phyloP scores from a whole-genome alignment of 768 basidiomycete species.

The Sporobolomyces roseus region DNA sequence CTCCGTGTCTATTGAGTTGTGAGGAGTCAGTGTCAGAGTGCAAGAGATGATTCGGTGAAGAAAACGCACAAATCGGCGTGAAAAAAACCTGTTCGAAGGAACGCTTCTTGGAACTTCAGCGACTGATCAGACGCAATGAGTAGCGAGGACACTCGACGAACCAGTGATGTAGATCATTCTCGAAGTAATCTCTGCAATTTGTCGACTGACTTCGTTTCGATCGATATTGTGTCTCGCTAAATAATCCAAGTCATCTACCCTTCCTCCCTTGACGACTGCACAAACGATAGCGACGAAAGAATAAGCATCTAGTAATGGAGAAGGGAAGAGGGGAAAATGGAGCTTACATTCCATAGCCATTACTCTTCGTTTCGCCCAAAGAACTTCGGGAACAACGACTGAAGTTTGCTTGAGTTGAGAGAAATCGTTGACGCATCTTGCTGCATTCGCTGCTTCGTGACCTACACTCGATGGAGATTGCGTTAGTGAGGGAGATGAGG shows the following conservation, averaged over 20 bases:
- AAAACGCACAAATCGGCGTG: slow-evolving; percentile 69
- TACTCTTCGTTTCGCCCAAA: slow-evolving; percentile 75
- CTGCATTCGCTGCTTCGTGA: slow-evolving; percentile 82
- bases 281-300: background rate
- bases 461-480: slow-evolving; percentile 45
- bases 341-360: slow-evolving; percentile 80
- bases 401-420: slow-evolving; percentile 62
- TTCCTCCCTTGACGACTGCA: slow-evolving; percentile 61
- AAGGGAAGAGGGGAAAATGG: background rate
- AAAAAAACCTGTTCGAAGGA: slow-evolving; percentile 45
- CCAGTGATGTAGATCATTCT: slow-evolving; percentile 94
- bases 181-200: slow-evolving; percentile 83
- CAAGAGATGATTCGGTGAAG: slow-evolving; percentile 51
- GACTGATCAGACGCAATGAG: no score
- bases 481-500: no score
- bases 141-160: slow-evolving; percentile 60
- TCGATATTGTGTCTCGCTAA: slow-evolving; percentile 78
- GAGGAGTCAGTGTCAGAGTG: background rate
- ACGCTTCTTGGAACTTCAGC: no score
- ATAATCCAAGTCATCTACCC: slow-evolving; percentile 82
- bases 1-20: slow-evolving; percentile 49
- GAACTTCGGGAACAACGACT: slow-evolving; percentile 75
- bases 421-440: slow-evolving; percentile 68
- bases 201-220: slow-evolving; percentile 85
- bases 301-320: background rate